Evolutionary conservation across 2,329 filamentous ascomycete genomes (phyloP).

Genomic region (Aspergillus ustus): DNA sequence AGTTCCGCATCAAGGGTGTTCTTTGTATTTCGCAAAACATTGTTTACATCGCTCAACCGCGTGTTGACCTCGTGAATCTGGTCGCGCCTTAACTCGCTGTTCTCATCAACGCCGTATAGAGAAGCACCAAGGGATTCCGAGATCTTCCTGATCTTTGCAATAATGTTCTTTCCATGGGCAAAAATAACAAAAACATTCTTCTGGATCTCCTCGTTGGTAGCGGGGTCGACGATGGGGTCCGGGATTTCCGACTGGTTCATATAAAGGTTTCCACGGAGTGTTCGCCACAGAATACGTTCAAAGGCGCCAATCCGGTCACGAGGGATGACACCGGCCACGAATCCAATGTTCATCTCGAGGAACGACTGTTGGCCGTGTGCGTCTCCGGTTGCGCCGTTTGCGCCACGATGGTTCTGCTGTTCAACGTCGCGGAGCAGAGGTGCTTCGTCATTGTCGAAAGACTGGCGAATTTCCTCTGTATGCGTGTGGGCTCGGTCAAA

Average conservation of each 20-base stretch:
- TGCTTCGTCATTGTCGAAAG: conserved; percentile 84
- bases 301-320: conserved; percentile 93
- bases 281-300: conserved; percentile 96
- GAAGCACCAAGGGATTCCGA: conserved; percentile 96
- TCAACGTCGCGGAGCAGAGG: conserved; percentile 92
- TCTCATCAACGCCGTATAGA: conserved; percentile 96
- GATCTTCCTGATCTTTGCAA: conserved; percentile 98
- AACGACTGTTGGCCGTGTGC: conserved; percentile 79
- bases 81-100: conserved; percentile 90
- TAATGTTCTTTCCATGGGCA: conserved; percentile 95
- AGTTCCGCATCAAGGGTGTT: conserved; percentile 90
- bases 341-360: conserved; percentile 98
- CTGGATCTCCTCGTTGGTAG: conserved; percentile 86
- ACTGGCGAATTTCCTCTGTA: conserved; percentile 93
- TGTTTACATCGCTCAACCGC: conserved; percentile 85
- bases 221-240: conserved; percentile 87
- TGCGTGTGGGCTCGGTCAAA: conserved; percentile 96
- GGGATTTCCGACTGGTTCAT: conserved; percentile 99
- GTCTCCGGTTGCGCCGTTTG: conserved; percentile 62
- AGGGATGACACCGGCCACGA: conserved; percentile 93
- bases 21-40: conserved; percentile 93
- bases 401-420: conserved; percentile 63
- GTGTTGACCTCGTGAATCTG: conserved; percentile 98
- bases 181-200: conserved; percentile 99
- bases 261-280: conserved; percentile 94